Percentiles rank a stretch among this genome's conserved stretches.
phyloP scores from a whole-genome alignment of 2,329 filamentous ascomycete species.

The Scytalidium lignicola region DNA sequence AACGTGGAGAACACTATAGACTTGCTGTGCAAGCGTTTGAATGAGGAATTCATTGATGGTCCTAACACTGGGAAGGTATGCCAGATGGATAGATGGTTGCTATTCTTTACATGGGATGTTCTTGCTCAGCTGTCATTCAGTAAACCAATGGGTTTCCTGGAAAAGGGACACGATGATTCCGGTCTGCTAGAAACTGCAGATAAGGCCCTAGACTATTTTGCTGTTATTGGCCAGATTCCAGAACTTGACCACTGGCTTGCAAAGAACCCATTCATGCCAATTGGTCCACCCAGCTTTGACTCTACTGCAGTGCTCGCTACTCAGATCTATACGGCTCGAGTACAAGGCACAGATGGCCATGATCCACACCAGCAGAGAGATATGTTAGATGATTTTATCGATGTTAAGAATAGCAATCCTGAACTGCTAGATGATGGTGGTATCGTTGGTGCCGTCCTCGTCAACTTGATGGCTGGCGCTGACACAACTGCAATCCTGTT shows the following conservation, averaged over 20 bases:
- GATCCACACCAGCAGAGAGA: constrained; percentile 9
- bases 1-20: constrained; percentile 27
- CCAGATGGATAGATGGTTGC: constrained; percentile 36
- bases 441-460: constrained; percentile 3
- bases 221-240: constrained; percentile 22
- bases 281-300: constrained; percentile 13
- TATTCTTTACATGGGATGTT: constrained; percentile 35
- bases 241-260: constrained; percentile 12
- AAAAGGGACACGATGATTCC: constrained; percentile 28
- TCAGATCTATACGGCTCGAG: constrained; percentile 6
- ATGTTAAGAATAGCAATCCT: constrained; percentile 10
- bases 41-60: constrained; percentile 27
- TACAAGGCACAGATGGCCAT: neutral
- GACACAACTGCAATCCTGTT: constrained; percentile 32
- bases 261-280: constrained; percentile 14
- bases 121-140: constrained; percentile 36
- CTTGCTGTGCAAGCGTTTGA: constrained; percentile 27
- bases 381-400: constrained; percentile 24
- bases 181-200: constrained; percentile 24
- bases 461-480: constrained; percentile 22
- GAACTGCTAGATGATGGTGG: constrained; percentile 5
- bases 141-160: constrained; percentile 33
- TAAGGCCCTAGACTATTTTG: constrained; percentile 28
- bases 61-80: constrained; percentile 22
- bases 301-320: constrained; percentile 9